Percentiles rank a stretch among this genome's conserved stretches.
These are phyloP conservation scores for Elaeis guineensis DNA, from an alignment of 176 grass and related monocot species.

Conservation along the genomic window DNA sequence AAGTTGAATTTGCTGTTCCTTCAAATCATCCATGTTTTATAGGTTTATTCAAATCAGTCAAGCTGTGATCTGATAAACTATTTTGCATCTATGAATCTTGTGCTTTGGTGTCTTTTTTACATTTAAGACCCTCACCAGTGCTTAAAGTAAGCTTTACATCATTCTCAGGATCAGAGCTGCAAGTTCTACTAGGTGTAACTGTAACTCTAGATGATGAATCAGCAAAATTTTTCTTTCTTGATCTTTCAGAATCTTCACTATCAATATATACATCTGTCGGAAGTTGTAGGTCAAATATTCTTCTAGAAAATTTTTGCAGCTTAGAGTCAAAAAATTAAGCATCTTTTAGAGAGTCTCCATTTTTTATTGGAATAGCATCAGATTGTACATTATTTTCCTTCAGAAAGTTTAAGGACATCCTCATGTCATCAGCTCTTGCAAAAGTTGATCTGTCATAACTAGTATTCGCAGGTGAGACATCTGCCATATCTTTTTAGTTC, in stretches of 20 bases:
- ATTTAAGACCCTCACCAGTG: conserved; percentile 10
- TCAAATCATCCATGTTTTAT: conserved; percentile 19
- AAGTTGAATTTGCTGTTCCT: conserved; percentile 22
- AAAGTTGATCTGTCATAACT: conserved; percentile 19
- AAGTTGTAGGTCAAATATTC: too few relatives aligned
- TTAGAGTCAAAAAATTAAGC: neutral
- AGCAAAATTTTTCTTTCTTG: too few relatives aligned
- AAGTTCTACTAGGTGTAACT: too few relatives aligned
- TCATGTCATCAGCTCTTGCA: conserved; percentile 28
- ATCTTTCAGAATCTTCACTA: too few relatives aligned
- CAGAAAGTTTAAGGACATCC: too few relatives aligned
- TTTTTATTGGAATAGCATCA: conserved; percentile 25
- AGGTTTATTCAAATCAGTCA: conserved; percentile 9
- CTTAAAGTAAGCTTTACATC: too few relatives aligned
- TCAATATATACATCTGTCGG: too few relatives aligned
- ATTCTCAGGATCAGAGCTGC: too few relatives aligned
- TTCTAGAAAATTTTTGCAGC: too few relatives aligned
- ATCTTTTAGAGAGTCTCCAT: conserved; percentile 32
- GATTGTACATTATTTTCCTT: conserved; percentile 71
- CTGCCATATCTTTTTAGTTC: conserved; percentile 31
- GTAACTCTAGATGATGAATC: too few relatives aligned
- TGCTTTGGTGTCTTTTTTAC: conserved; percentile 22
- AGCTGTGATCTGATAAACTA: neutral
- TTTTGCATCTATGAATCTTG: conserved; percentile 15
- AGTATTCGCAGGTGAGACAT: conserved; percentile 18